Conservation (phyloP, 805 yeast genomes). For the Torulaspora quercuum region DNA sequence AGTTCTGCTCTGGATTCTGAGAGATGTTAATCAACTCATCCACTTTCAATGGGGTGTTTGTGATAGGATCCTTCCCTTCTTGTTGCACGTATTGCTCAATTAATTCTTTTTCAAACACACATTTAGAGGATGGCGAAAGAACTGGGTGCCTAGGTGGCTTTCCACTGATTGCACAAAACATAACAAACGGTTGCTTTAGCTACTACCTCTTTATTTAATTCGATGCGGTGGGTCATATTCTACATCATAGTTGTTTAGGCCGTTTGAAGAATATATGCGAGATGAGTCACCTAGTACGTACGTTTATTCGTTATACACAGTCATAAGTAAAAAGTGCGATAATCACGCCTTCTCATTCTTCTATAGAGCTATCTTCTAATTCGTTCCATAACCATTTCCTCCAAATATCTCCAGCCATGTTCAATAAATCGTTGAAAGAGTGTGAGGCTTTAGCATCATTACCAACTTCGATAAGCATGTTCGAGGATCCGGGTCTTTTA, state of each 20-base stretch:
- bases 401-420: conserved; percentile 86
- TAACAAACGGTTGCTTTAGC: too few species aligned
- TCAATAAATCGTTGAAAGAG: conserved; percentile 69
- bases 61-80: conserved; percentile 72
- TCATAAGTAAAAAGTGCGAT: too few species aligned
- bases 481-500: conserved; percentile 16
- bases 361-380: conserved; percentile 41
- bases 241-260: too few species aligned
- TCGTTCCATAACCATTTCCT: conserved; percentile 73
- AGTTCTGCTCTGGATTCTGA: conserved; percentile 31
- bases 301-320: too few species aligned
- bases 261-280: too few species aligned
- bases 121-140: conserved; percentile 65
- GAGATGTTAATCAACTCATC: conserved; percentile 55
- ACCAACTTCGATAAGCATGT: conserved; percentile 36
- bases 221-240: too few species aligned
- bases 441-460: conserved; percentile 45
- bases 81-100: conserved; percentile 60
- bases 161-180: conserved; percentile 57
- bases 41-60: conserved; percentile 53
- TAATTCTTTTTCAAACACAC: conserved; percentile 62
- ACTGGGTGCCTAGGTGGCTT: conserved; percentile 68
- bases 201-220: too few species aligned
- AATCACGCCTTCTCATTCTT: conserved; percentile 11
- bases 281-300: background rate